Base-by-base conservation (phyloP, 192 early-diverging fungal genomes). In the Backusella australiensis region DNA sequence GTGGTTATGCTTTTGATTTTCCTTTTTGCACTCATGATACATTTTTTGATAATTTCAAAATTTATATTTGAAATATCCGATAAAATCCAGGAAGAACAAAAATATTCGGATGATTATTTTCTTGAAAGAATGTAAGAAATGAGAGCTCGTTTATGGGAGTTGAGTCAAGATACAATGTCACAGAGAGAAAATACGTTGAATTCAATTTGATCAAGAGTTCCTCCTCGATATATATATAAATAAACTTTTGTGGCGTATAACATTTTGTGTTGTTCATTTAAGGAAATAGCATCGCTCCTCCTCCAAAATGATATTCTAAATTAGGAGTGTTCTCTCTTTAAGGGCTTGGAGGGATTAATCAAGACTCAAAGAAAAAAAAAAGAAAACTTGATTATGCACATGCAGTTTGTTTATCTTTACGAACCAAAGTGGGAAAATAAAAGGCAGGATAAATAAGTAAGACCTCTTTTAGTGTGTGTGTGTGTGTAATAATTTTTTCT, bases 361-460 rank as follows among this genome's bases (percentile, higher is more conserved):
- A 39, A 39, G 46, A 49, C 46, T 49, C 46, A 59, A 56, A 56
- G 21, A 56, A 56, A 59, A 59, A 59, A 59, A 59, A 53, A 21
- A 6, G n/a, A 56, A 63, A 63, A 63, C 56, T 63, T 63, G 56
- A 29, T 63, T 63, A 63, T 63, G 56, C 56, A 63, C 3, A 63
- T 29, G 56, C 26, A 63, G 23, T 23, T 11, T 29, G 9, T 63
- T 63, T 63, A 63, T 63, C 56, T 63, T 26, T 63, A 63, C 23
- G 23, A 63, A 29, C 11, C n/a, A 5, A n/a, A 4, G 23, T 14
- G 26, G 12, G 21, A 59, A 11, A 7, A 14, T 11, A 63, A 63
- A 63, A 6, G 21, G 21, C 19, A 21, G 8, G n/a, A 56, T 56
- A 29, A 29, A 39, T 9, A 44, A 44, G 42, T 53, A 7, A 53